phyloP scores from a whole-genome alignment of 164 flowering plant species.

The Kalanchoe fedtschenkoi region DNA sequence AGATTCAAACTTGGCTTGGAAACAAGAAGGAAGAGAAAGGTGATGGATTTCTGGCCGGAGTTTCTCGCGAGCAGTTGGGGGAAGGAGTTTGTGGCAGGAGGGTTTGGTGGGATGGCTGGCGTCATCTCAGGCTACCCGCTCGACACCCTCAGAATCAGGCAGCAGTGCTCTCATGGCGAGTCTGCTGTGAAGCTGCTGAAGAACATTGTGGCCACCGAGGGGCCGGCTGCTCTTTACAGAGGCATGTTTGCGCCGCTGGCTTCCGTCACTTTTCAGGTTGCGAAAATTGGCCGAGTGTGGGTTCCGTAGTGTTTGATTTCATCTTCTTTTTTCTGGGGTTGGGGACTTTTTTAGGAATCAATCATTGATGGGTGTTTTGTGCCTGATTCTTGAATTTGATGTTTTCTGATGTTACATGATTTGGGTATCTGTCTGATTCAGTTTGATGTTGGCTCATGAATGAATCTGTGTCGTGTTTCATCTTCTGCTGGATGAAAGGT shows the following conservation, averaged over 20 bases:
- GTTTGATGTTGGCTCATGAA: neutral
- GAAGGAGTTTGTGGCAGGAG: slow-evolving; percentile 82
- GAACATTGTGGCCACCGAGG: slow-evolving; percentile 34
- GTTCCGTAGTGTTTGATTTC: no score
- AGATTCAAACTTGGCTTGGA: slow-evolving; percentile 2
- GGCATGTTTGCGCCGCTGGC: slow-evolving; percentile 93
- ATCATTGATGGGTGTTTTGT: neutral
- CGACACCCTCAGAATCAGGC: slow-evolving; percentile 65
- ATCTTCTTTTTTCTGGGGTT: neutral
- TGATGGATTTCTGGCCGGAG: slow-evolving; percentile 92
- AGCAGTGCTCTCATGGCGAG: slow-evolving; percentile 37
- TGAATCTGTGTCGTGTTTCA: neutral
- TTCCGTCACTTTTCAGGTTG: slow-evolving; percentile 81
- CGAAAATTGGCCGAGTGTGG: no score
- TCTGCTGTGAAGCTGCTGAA: slow-evolving; percentile 57
- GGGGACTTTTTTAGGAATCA: neutral
- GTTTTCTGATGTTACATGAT: neutral
- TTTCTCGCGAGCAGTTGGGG: slow-evolving; percentile 81
- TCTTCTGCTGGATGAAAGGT: neutral
- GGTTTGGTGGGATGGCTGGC: slow-evolving; percentile 80
- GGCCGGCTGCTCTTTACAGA: slow-evolving; percentile 54
- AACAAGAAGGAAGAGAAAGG: neutral
- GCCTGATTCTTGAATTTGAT: neutral
- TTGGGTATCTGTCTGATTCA: neutral
- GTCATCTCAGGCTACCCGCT: slow-evolving; percentile 76